Percentiles rank a stretch among this genome's conserved stretches.
Evolutionary conservation across 164 flowering plant species (phyloP).

Genomic region (Magnolia sinica): DNA sequence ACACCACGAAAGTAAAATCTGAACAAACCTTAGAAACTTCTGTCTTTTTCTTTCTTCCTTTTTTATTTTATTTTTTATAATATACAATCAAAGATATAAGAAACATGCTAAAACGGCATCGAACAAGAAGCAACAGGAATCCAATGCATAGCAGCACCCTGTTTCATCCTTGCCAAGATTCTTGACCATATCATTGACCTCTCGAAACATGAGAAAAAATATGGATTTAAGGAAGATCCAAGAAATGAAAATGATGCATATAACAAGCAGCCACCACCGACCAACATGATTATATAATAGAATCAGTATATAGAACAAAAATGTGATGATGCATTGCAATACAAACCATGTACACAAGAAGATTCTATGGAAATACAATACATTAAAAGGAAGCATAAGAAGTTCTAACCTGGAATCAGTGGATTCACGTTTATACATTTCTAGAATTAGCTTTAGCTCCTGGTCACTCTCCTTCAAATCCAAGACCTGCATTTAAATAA

Average conservation of each 20-base stretch:
- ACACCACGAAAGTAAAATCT: too few species aligned
- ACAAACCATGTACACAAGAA: not conserved
- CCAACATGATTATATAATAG: not conserved
- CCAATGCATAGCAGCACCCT: too few species aligned
- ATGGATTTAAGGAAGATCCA: not conserved
- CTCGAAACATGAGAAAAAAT: not conserved
- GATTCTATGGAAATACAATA: not conserved
- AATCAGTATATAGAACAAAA: not conserved
- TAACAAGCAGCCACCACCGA: not conserved
- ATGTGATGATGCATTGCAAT: not conserved
- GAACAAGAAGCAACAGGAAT: too few species aligned
- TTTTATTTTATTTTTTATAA: too few species aligned
- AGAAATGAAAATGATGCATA: not conserved
- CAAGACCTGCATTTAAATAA: conserved; percentile 42
- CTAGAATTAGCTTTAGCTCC: conserved; percentile 69
- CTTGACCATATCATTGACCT: too few species aligned
- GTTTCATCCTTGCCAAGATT: too few species aligned
- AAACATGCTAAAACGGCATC: too few species aligned
- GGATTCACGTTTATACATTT: conserved; percentile 84
- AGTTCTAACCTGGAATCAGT: conserved; percentile 64
- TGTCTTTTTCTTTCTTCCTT: too few species aligned
- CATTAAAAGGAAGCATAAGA: not conserved
- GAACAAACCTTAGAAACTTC: too few species aligned
- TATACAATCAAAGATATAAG: too few species aligned
- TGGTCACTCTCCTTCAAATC: conserved; percentile 59